phyloP scores from a whole-genome alignment of 1,284 basidiomycete genomes.

The Marasmius sp. region DNA sequence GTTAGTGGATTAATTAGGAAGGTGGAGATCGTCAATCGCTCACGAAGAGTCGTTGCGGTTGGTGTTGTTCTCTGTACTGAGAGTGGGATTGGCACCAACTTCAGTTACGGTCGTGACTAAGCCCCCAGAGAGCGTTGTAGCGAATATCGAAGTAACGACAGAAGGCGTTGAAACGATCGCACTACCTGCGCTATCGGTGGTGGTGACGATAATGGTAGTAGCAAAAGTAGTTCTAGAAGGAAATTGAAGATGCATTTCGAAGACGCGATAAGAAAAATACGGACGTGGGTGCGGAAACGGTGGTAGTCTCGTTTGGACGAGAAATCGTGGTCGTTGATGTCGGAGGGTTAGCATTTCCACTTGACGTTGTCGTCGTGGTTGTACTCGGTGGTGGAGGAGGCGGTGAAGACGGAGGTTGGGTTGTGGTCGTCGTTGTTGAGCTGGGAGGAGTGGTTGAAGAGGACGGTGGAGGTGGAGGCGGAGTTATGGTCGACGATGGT shows the following conservation, averaged over 20 bases:
- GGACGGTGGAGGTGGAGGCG: conserved; percentile 20
- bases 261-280: not conserved
- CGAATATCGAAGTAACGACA: conserved; percentile 54
- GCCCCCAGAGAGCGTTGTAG: conserved; percentile 55
- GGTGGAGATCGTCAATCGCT: conserved; percentile 23
- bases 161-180: conserved; percentile 51
- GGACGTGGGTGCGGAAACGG: conserved; percentile 9
- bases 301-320: conserved; percentile 4
- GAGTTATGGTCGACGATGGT: conserved; percentile 16
- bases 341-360: conserved; percentile 17
- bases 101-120: conserved; percentile 55
- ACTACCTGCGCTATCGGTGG: conserved; percentile 57
- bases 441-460: conserved; percentile 18
- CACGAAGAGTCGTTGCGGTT: conserved; percentile 44
- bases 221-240: conserved; percentile 52
- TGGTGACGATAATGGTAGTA: conserved; percentile 52
- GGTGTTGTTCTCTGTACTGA: conserved; percentile 44
- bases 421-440: conserved; percentile 11
- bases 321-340: conserved; percentile 1
- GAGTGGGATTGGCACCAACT: conserved; percentile 63
- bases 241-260: conserved; percentile 3
- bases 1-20: not conserved
- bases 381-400: conserved; percentile 9
- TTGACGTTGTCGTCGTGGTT: conserved; percentile 12
- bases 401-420: conserved; percentile 10